A percentile compares a stretch with the other conserved stretches of the same genome.
phyloP scores from a whole-genome alignment of 2,329 filamentous ascomycete species.

The Ascochyta rabiei region DNA sequence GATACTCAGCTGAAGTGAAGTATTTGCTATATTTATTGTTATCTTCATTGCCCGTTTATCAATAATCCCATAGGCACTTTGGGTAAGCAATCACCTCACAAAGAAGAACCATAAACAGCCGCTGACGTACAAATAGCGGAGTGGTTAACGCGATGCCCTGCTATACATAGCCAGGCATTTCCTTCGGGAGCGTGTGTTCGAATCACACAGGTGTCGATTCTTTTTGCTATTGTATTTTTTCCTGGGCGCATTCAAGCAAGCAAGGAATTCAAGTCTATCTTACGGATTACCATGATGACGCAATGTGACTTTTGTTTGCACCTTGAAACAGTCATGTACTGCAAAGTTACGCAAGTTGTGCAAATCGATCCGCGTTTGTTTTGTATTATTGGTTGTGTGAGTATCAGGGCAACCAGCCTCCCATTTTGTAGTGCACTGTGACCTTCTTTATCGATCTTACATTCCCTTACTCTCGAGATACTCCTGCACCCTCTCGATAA shows the following conservation, averaged over 20 bases:
- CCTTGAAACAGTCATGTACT: no score
- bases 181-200: slow-evolving; percentile 39
- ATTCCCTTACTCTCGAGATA: slow-evolving; percentile 45
- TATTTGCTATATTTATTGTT: no score
- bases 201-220: slow-evolving; percentile 36
- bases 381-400: no score
- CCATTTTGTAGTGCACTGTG: neutral
- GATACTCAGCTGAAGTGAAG: no score
- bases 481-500: slow-evolving; percentile 43
- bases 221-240: neutral
- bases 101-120: neutral
- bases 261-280: no score
- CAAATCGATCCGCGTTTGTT: no score
- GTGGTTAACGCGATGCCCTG: slow-evolving; percentile 3
- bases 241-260: no score
- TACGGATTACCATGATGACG: no score
- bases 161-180: slow-evolving; percentile 20
- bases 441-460: neutral
- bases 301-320: no score
- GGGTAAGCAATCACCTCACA: slow-evolving; percentile 2
- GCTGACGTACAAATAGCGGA: slow-evolving; percentile 6
- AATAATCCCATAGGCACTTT: no score
- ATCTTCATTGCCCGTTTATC: no score
- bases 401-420: neutral
- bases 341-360: no score